Evolutionary conservation across 306 rosid genomes (phyloP).

Genomic region (Glycine latifolia): DNA sequence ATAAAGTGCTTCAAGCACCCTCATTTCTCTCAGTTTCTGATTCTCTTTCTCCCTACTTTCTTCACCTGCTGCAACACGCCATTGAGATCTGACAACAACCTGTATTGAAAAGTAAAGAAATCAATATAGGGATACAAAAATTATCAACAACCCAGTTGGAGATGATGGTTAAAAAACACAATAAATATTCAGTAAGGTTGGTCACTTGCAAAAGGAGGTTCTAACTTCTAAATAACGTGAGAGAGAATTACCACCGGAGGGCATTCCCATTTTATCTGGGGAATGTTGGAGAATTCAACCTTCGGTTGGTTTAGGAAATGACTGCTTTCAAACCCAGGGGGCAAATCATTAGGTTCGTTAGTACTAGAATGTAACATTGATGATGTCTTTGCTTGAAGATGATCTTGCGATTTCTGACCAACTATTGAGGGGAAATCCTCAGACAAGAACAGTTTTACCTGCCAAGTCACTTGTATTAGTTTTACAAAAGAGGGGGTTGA

Average conservation of each 20-base stretch:
- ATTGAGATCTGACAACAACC: constrained; percentile 57
- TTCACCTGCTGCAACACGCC: constrained; percentile 76
- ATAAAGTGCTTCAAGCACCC: constrained; percentile 79
- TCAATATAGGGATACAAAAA: constrained; percentile 29
- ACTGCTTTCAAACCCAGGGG: constrained; percentile 77
- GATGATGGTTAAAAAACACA: neutral
- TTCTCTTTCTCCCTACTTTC: constrained; percentile 65
- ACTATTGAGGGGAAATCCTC: constrained; percentile 71
- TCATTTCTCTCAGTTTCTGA: constrained; percentile 64
- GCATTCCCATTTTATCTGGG: constrained; percentile 65
- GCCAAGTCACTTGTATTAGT: constrained; percentile 25
- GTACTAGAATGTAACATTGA: constrained; percentile 47
- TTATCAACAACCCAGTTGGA: constrained; percentile 4
- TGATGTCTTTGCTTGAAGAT: constrained; percentile 58
- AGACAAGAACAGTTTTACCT: constrained; percentile 68
- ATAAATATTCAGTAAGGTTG: neutral
- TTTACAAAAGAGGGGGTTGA: constrained; percentile 5
- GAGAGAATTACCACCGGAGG: constrained; percentile 64
- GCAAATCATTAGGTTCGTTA: constrained; percentile 51
- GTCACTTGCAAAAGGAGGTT: constrained; percentile 1
- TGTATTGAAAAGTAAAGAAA: constrained; percentile 42
- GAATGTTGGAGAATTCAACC: constrained; percentile 36
- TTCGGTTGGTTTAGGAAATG: constrained; percentile 41
- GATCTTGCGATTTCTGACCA: constrained; percentile 56
- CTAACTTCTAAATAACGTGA: constrained; percentile 17